phyloP scores from a whole-genome alignment of 192 early-diverging fungal species.

The Backusella tarrabulga region DNA sequence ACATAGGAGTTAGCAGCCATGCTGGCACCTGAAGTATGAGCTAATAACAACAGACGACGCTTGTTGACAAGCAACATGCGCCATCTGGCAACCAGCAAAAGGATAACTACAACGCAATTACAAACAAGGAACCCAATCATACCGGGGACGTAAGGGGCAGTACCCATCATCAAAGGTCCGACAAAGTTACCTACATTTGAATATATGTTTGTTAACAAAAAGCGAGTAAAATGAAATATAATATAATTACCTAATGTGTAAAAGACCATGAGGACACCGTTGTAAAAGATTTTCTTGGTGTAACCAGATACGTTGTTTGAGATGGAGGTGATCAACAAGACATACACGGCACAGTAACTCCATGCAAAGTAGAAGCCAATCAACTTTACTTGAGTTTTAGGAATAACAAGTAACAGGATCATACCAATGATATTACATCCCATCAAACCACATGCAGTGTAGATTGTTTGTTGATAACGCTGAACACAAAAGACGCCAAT shows the following conservation, averaged over 20 bases:
- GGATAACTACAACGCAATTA: constrained; percentile 6
- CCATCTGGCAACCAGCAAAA: constrained; percentile 10
- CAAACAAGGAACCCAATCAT: constrained; percentile 19
- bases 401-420: constrained; percentile 16
- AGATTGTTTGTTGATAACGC: constrained; percentile 16
- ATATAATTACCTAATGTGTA: constrained; percentile 24
- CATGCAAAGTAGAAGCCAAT: constrained; percentile 12
- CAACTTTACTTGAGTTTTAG: constrained; percentile 6
- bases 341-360: constrained; percentile 15
- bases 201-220: background rate
- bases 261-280: constrained; percentile 11
- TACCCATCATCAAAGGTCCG: constrained; percentile 26
- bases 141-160: constrained; percentile 7
- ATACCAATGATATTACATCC: constrained; percentile 8
- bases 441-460: background rate
- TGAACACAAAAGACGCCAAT: constrained; percentile 10
- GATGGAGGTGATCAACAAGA: constrained; percentile 11
- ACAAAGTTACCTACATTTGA: constrained; percentile 8
- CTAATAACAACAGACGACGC: background rate
- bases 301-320: constrained; percentile 26
- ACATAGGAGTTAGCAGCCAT: background rate
- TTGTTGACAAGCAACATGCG: constrained; percentile 16
- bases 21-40: constrained; percentile 4
- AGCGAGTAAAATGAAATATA: background rate
- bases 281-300: constrained; percentile 28